Conservation (phyloP, 352 stramenopile species). For the Phytopythium sindhum region DNA sequence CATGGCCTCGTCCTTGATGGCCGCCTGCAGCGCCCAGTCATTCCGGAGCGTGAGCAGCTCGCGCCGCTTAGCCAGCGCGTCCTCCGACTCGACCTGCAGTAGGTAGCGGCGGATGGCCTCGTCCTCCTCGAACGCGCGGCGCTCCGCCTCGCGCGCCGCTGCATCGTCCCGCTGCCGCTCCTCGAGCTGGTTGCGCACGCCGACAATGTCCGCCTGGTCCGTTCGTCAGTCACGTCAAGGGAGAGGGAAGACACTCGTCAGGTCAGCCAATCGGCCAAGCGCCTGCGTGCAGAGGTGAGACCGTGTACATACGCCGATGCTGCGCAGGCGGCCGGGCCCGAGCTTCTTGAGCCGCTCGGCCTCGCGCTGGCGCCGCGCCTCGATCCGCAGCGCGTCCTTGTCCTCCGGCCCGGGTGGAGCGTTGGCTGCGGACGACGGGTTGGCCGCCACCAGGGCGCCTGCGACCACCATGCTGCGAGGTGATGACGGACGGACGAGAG, state of each 20-base stretch:
- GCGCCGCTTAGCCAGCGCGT: conserved; percentile 52
- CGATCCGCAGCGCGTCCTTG: conserved; percentile 44
- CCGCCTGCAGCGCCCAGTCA: conserved; percentile 55
- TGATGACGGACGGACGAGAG: not conserved
- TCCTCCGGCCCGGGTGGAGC: not conserved
- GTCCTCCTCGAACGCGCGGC: conserved; percentile 48
- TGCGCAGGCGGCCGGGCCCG: conserved; percentile 53
- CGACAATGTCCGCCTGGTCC: conserved; percentile 62
- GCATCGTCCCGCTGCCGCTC: conserved; percentile 56
- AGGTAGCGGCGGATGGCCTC: conserved; percentile 69
- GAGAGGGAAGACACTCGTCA: not conserved
- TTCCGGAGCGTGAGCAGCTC: conserved; percentile 65
- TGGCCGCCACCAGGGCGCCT: not conserved
- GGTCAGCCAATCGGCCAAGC: not conserved
- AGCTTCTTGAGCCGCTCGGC: conserved; percentile 69
- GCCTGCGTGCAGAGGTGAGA: not conserved
- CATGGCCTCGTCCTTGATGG: conserved; percentile 21
- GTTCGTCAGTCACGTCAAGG: conserved; percentile 15
- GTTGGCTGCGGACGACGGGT: not conserved
- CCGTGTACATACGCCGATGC: conserved; percentile 46
- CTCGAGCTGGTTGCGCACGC: conserved; percentile 71
- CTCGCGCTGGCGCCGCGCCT: conserved; percentile 59
- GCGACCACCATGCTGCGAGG: not conserved
- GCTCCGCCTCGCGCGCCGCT: conserved; percentile 36
- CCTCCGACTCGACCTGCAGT: conserved; percentile 73